These are phyloP conservation scores for Sphaerostilbella broomeana DNA, from an alignment of 2,329 filamentous ascomycete species.

Conservation along the genomic window DNA sequence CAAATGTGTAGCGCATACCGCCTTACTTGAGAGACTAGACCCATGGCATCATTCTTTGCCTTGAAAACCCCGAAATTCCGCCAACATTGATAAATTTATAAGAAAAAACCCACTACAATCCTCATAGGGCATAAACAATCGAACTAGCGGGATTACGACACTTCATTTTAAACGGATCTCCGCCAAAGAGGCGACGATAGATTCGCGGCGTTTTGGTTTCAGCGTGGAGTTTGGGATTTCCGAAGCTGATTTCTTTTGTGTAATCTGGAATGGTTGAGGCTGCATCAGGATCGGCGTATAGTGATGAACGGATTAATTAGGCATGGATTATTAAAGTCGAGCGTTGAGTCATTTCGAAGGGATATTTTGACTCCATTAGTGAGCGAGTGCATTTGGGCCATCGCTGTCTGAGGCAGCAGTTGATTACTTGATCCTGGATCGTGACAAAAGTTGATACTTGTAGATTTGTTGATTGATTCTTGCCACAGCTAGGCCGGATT, in stretches of 20 bases:
- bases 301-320: constrained; percentile 1
- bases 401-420: too few relatives aligned
- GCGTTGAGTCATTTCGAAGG: too few relatives aligned
- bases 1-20: constrained; percentile 15
- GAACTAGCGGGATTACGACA: constrained; percentile 5
- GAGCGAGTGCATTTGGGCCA: too few relatives aligned
- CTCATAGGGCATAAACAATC: not conserved
- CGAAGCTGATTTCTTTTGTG: not conserved
- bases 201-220: constrained; percentile 13
- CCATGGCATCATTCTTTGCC: not conserved
- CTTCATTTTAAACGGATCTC: constrained; percentile 2
- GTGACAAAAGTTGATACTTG: too few relatives aligned
- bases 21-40: constrained; percentile 14
- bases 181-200: constrained; percentile 6
- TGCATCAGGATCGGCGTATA: constrained; percentile 10
- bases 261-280: too few relatives aligned
- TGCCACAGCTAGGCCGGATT: too few relatives aligned
- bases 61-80: not conserved
- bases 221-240: constrained; percentile 13
- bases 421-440: too few relatives aligned
- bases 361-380: too few relatives aligned
- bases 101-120: not conserved
- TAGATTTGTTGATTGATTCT: too few relatives aligned
- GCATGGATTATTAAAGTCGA: not conserved
- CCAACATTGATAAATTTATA: not conserved